Evolutionary conservation across 192 early-diverging fungal genomes (phyloP).

Genomic region (Coemansia umbellata): DNA sequence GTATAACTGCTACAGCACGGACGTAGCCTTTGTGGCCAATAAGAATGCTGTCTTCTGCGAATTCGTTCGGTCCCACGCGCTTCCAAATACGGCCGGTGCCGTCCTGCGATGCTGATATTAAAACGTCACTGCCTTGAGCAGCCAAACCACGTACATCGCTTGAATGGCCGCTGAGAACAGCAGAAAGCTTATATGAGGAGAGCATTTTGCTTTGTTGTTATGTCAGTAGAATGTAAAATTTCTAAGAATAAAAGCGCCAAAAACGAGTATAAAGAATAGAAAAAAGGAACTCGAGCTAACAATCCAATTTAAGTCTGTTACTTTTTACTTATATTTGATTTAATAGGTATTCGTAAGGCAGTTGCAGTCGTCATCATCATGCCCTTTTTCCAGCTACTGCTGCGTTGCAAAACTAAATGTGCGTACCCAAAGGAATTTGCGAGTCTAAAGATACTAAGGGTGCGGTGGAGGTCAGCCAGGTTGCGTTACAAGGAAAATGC

Average conservation of each 20-base stretch:
- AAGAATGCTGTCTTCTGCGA: conserved; percentile 53
- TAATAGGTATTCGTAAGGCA: too few relatives aligned
- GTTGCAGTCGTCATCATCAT: too few relatives aligned
- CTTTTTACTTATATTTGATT: too few relatives aligned
- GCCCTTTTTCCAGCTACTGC: too few relatives aligned
- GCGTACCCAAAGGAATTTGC: too few relatives aligned
- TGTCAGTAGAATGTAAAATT: not conserved
- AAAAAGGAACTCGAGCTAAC: not conserved
- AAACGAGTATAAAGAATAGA: not conserved
- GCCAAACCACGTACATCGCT: conserved; percentile 66
- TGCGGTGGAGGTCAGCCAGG: too few relatives aligned
- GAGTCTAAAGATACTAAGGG: too few relatives aligned
- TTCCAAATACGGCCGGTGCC: conserved; percentile 70
- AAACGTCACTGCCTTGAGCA: conserved; percentile 52
- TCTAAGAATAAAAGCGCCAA: not conserved
- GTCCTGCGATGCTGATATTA: conserved; percentile 76
- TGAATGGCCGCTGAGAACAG: conserved; percentile 53
- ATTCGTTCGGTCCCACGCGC: conserved; percentile 52
- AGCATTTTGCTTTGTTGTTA: conserved; percentile 9
- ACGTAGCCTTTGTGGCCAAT: conserved; percentile 76
- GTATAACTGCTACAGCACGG: conserved; percentile 64
- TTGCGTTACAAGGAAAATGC: too few relatives aligned
- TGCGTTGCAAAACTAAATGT: too few relatives aligned
- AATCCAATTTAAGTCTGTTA: too few relatives aligned
- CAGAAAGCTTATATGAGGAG: conserved; percentile 55